phyloP scores from a whole-genome alignment of 805 yeast genomes.

The Schwanniomyces vanrijiae region DNA sequence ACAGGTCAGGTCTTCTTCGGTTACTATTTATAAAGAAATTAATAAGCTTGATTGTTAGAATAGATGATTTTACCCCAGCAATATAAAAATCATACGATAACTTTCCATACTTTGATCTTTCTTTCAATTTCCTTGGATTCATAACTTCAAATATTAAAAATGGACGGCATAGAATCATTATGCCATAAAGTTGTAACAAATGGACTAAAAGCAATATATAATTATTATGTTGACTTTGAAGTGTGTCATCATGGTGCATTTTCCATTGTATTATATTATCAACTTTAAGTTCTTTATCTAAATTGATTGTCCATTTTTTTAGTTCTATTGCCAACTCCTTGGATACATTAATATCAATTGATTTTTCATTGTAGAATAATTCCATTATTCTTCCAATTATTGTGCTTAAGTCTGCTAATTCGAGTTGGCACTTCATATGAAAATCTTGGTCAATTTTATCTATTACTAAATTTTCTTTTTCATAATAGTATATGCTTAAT shows the following conservation, averaged over 20 bases:
- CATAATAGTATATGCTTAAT: conserved; percentile 31
- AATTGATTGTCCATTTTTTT: conserved; percentile 31
- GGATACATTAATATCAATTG: conserved; percentile 27
- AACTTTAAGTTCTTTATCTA: conserved; percentile 30
- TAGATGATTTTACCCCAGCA: conserved; percentile 15
- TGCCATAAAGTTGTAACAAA: conserved; percentile 35
- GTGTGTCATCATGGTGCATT: neutral
- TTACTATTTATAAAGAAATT: conserved; percentile 12
- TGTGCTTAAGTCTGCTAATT: conserved; percentile 24
- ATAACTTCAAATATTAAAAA: conserved; percentile 31
- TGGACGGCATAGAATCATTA: conserved; percentile 41
- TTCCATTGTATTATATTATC: conserved; percentile 8
- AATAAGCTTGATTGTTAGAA: conserved; percentile 14
- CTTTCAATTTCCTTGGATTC: neutral
- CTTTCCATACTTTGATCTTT: conserved; percentile 3
- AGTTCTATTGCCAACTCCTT: conserved; percentile 35
- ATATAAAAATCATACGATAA: conserved; percentile 10
- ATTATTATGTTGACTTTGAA: neutral
- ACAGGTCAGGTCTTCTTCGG: conserved; percentile 11
- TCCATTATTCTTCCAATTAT: conserved; percentile 30
- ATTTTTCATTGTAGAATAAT: conserved; percentile 29
- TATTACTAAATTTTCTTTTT: conserved; percentile 38
- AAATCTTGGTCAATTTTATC: conserved; percentile 10
- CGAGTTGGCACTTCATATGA: conserved; percentile 24
- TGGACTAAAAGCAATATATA: conserved; percentile 31